Evolutionary conservation across 306 rosid genomes (phyloP), one percentile per base, ranked within the genome.

Genomic region (Luffa aegyptiaca): DNA sequence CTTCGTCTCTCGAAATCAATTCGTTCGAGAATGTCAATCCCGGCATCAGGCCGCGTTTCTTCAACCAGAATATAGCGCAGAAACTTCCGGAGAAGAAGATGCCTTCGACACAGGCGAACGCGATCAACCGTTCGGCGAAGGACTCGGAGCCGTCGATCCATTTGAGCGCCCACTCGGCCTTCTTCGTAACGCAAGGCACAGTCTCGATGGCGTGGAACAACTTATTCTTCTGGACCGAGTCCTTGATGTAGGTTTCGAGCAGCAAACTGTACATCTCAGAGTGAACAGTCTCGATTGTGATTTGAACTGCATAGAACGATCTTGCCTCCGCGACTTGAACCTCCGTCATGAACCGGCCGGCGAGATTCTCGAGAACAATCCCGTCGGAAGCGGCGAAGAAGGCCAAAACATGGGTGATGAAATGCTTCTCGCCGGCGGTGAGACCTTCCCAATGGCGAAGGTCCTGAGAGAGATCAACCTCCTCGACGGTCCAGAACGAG

Each of bases 351-450:
- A 93, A 93, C n/a, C 98, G 58, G 0, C 92, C 94, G 0, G 92
- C 98, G 2, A 93, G 90, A 13, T 93, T 93, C 79, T 93, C 98
- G 2, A 93, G 61, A 8, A 93, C 98, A 44, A 93, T 93, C 3
- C 93, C 97, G 35, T 93, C 97, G 6, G 97, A 93, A 33, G 96
- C 94, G 3, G 96, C 96, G 42, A 93, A 93, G 90, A 93, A 93
- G 56, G 97, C 97, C 0, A 93, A 92, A 20, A 91, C 90, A 42
- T 93, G 31, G 31, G 98, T 74, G 57, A 93, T 52, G 77, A 93
- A 93, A 77, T 93, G 94, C 37, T 83, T 89, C 83, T 93, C 98
- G 13, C 83, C 98, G 18, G 84, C 79, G 3, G 91, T 82, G 4
- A 93, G 88, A n/a, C 68, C 1, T 0, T 86, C 84, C 94, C 96